Evolutionary conservation across 2,329 filamentous ascomycete species (phyloP).

Genomic region (Cladorrhinum sp.): DNA sequence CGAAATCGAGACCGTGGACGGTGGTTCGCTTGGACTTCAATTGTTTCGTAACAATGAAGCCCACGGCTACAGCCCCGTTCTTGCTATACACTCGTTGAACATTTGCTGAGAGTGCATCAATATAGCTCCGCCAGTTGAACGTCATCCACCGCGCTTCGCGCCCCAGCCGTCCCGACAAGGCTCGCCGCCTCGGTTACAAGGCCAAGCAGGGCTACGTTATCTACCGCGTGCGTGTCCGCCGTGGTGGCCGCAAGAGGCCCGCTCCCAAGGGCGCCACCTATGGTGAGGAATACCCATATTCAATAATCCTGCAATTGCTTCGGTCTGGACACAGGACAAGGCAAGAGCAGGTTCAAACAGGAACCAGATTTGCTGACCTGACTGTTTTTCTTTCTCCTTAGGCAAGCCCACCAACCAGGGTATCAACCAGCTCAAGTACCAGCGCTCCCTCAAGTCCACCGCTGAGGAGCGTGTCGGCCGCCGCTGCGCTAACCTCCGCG

Average conservation of each 20-base stretch:
- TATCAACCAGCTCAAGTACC: conserved; percentile 99
- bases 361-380: conserved; percentile 5
- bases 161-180: conserved; percentile 98
- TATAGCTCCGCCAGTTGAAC: conserved; percentile 99
- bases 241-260: conserved; percentile 97
- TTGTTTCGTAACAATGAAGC: conserved; percentile 10
- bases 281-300: conserved; percentile 58
- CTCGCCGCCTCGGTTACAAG: conserved; percentile 99
- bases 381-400: conserved; percentile 37
- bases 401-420: conserved; percentile 99
- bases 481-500: conserved; percentile 97
- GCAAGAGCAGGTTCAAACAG: background rate
- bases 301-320: background rate
- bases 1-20: conserved; percentile 30
- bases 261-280: conserved; percentile 98
- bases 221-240: conserved; percentile 98
- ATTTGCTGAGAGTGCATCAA: conserved; percentile 99
- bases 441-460: conserved; percentile 95
- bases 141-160: conserved; percentile 99
- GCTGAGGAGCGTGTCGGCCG: conserved; percentile 99
- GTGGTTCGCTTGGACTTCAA: conserved; percentile 19
- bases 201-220: conserved; percentile 99
- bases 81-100: conserved; percentile 99
- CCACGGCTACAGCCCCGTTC: conserved; percentile 39
- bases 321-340: background rate